phyloP scores from a whole-genome alignment of 192 early-diverging fungal genomes.

The Backusella westeae region DNA sequence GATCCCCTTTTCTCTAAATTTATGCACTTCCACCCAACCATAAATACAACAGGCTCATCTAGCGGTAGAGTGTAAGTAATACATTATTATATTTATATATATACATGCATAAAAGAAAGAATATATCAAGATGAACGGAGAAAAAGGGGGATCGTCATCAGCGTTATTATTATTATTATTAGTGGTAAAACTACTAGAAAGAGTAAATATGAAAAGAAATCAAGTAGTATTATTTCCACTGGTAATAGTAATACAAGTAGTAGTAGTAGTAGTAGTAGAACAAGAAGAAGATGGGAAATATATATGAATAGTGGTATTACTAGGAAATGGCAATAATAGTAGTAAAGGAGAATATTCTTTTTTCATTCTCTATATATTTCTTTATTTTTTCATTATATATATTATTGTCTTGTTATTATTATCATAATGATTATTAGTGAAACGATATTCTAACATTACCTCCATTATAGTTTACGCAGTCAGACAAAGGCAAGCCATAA shows the following conservation, averaged over 20 bases:
- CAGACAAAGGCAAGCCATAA: slow-evolving; percentile 12
- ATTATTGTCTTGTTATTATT: not conserved
- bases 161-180: not conserved
- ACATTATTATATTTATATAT: not conserved
- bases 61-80: slow-evolving; percentile 26
- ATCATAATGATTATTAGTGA: not conserved
- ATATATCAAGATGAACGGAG: not conserved
- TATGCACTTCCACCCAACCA: slow-evolving; percentile 10
- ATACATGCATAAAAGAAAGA: not conserved
- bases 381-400: not conserved
- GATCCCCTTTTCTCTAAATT: slow-evolving; percentile 19
- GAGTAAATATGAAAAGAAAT: not conserved
- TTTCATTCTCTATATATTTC: not conserved
- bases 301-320: not conserved
- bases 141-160: no score
- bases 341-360: not conserved
- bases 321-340: not conserved
- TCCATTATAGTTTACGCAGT: slow-evolving; percentile 13
- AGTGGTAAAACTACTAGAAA: not conserved
- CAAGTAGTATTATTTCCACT: not conserved
- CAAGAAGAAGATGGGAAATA: not conserved
- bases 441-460: not conserved
- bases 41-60: slow-evolving; percentile 14
- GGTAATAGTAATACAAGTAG: not conserved
- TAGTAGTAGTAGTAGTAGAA: not conserved